Percentiles rank a stretch among this genome's conserved stretches.
phyloP scores from a whole-genome alignment of 306 rosid species.

The Pterocarpus macrocarpus region DNA sequence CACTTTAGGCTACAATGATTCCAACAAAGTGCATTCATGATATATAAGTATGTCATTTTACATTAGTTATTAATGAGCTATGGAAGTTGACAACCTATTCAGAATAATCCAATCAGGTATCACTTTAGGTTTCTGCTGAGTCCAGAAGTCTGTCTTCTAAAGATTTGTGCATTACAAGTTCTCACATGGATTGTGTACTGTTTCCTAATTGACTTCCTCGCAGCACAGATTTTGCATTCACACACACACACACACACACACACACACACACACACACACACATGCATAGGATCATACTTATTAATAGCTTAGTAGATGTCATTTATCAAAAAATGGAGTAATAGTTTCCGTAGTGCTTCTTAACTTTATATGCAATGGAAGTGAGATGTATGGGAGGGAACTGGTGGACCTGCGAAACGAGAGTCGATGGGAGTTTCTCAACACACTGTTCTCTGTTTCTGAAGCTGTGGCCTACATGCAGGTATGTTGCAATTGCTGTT shows the following conservation, averaged over 20 bases:
- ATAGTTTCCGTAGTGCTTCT: conserved; percentile 57
- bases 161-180: conserved; percentile 39
- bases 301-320: conserved; percentile 42
- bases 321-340: conserved; percentile 50
- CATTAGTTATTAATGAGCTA: conserved; percentile 18
- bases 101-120: conserved; percentile 38
- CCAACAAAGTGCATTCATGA: conserved; percentile 30
- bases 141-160: conserved; percentile 37
- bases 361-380: conserved; percentile 71
- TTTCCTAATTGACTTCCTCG: conserved; percentile 32
- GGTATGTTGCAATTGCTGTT: conserved; percentile 59
- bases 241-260: no score
- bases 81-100: conserved; percentile 28
- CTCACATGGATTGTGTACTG: conserved; percentile 33
- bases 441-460: conserved; percentile 94
- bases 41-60: conserved; percentile 10
- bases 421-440: conserved; percentile 93
- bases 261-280: conserved; percentile 2
- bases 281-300: conserved; percentile 19
- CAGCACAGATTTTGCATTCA: not conserved
- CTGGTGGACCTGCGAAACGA: conserved; percentile 95
- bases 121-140: conserved; percentile 25
- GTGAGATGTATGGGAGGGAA: conserved; percentile 98
- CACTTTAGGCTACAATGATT: conserved; percentile 26
- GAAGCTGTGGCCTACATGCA: conserved; percentile 99